Percentiles rank a stretch among this genome's conserved stretches.
phyloP scores from a whole-genome alignment of 2,329 filamentous ascomycete genomes.

The Phaeosphaeria sp. region DNA sequence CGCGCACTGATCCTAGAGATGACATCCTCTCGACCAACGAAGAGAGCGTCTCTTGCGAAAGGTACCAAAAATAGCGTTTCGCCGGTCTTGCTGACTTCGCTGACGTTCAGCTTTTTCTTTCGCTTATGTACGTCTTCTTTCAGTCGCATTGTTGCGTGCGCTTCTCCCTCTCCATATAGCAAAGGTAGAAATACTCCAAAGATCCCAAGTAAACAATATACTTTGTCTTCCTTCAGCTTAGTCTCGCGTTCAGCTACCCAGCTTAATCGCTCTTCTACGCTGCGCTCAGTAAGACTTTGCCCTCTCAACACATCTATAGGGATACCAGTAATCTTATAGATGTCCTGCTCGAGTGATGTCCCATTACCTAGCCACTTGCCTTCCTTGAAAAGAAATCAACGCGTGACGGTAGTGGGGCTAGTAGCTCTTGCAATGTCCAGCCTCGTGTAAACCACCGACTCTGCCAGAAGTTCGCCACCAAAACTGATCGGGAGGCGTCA shows the following conservation, averaged over 20 bases:
- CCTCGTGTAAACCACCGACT: no score
- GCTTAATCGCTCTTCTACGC: conserved; percentile 27
- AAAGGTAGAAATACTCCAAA: conserved; percentile 27
- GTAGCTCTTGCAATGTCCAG: no score
- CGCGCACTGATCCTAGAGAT: conserved; percentile 8
- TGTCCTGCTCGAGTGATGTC: conserved; percentile 13
- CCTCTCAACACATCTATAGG: conserved; percentile 9
- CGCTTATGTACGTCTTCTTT: conserved; percentile 19
- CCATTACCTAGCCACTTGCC: conserved; percentile 18
- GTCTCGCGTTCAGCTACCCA: conserved; percentile 32
- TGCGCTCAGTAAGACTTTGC: conserved; percentile 16
- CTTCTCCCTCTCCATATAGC: conserved; percentile 21
- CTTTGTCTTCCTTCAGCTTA: conserved; percentile 27
- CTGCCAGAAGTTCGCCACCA: conserved; percentile 8
- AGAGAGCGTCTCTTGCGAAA: conserved; percentile 13
- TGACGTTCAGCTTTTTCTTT: conserved; percentile 10
- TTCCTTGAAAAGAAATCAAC: conserved; percentile 26
- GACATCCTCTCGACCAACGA: conserved; percentile 16
- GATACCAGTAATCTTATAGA: conserved; percentile 23
- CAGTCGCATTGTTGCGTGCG: conserved; percentile 18
- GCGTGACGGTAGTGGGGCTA: conserved; percentile 3
- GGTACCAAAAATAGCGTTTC: conserved; percentile 18
- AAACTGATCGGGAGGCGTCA: conserved; percentile 11
- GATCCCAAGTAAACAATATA: conserved; percentile 31
- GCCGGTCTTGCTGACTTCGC: no score